Conservation (phyloP, 2,329 filamentous ascomycete species). For the Pseudopyrenochaeta lycopersici region DNA sequence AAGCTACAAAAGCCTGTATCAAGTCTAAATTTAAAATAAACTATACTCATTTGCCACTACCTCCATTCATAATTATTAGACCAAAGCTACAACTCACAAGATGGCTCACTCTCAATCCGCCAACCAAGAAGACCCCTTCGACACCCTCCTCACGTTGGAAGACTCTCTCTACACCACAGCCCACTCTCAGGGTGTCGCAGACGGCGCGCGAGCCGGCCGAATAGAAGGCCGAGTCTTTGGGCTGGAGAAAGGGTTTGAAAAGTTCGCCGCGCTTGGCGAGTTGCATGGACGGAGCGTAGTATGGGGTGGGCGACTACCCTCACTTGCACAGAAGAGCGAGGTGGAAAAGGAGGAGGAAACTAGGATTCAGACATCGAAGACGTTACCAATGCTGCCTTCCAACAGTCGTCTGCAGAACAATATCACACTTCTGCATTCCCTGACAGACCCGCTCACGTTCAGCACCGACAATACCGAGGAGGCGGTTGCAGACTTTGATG, state of each 20-base stretch:
- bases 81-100: conserved; percentile 4
- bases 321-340: background rate
- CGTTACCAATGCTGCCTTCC: conserved; percentile 57
- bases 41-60: background rate
- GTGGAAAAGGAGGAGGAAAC: background rate
- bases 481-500: conserved; percentile 89
- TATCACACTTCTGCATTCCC: conserved; percentile 74
- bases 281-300: conserved; percentile 80
- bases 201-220: conserved; percentile 80
- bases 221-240: conserved; percentile 92
- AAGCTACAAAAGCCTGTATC: no score
- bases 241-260: conserved; percentile 91
- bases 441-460: conserved; percentile 81
- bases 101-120: conserved; percentile 6
- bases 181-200: conserved; percentile 75
- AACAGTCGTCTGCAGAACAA: conserved; percentile 80
- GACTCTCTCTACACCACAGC: conserved; percentile 83
- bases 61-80: background rate
- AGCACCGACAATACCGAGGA: conserved; percentile 87
- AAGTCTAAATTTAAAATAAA: no score
- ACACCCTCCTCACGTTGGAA: conserved; percentile 67
- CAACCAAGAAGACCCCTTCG: conserved; percentile 58
- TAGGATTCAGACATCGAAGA: background rate
- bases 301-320: conserved; percentile 77
- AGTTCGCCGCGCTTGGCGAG: conserved; percentile 81